These are phyloP conservation scores for Puccinia brachypodii DNA, from an alignment of 1,284 basidiomycete species.

Conservation along the genomic window DNA sequence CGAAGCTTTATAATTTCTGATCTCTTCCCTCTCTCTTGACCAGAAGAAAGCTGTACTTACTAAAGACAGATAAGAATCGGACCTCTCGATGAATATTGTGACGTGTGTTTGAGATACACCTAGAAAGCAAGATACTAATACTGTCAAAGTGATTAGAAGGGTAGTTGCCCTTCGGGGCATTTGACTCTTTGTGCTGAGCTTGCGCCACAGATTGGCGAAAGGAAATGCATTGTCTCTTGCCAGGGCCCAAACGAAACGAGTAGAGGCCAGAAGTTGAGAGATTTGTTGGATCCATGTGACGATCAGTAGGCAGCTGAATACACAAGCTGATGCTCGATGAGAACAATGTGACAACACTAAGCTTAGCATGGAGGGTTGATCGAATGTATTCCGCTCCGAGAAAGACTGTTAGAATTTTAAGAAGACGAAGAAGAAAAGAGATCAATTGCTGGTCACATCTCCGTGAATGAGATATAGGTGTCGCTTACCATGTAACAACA, in stretches of 20 bases:
- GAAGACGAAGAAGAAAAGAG: neutral
- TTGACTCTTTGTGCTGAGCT: constrained; percentile 37
- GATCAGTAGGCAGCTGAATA: constrained; percentile 35
- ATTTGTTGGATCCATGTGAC: constrained; percentile 1
- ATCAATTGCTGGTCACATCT: neutral
- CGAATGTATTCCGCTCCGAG: constrained; percentile 5
- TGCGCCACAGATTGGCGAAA: constrained; percentile 29
- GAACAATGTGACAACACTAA: constrained; percentile 37
- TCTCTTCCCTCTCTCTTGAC: neutral
- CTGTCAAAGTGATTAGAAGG: constrained; percentile 26
- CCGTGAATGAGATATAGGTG: neutral
- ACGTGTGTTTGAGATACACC: constrained; percentile 11
- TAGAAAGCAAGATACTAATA: constrained; percentile 5
- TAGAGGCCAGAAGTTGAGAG: constrained; percentile 35
- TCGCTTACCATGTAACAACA: constrained; percentile 17
- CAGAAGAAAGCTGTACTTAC: neutral
- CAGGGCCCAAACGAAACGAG: constrained; percentile 42
- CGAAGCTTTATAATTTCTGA: neutral
- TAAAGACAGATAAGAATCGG: constrained; percentile 30
- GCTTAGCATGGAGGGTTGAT: constrained; percentile 24
- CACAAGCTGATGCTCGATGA: constrained; percentile 15
- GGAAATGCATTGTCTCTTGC: constrained; percentile 44
- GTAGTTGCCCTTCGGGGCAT: constrained; percentile 36
- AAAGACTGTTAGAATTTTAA: constrained; percentile 11
- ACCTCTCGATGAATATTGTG: constrained; percentile 23